Evolutionary conservation across 2,329 filamentous ascomycete genomes (phyloP).

Genomic region (Xylariaceae sp.): DNA sequence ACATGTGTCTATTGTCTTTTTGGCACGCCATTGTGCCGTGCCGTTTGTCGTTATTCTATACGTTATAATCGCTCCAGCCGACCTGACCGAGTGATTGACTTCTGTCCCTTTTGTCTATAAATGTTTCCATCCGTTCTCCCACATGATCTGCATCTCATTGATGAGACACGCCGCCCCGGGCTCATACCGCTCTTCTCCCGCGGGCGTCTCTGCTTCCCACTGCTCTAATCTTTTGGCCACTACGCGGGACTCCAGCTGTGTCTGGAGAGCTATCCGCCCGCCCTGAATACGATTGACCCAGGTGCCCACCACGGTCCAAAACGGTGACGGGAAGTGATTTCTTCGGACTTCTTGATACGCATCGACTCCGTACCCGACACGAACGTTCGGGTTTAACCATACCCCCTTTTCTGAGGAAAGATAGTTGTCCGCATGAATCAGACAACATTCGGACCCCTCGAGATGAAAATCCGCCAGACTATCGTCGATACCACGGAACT

Average conservation of each 20-base stretch:
- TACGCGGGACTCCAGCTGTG: slow-evolving; percentile 34
- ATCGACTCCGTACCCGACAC: slow-evolving; percentile 45
- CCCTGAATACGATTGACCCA: slow-evolving; percentile 34
- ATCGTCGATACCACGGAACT: slow-evolving; percentile 60
- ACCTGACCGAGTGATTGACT: not conserved
- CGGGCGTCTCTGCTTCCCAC: slow-evolving; percentile 36
- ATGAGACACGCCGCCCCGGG: slow-evolving; percentile 48
- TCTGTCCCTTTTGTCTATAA: slow-evolving; percentile 33
- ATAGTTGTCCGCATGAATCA: slow-evolving; percentile 55
- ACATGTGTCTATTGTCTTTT: not conserved
- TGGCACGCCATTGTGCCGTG: not conserved
- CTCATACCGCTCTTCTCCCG: slow-evolving; percentile 34
- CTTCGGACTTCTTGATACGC: slow-evolving; percentile 36
- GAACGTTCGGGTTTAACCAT: slow-evolving; percentile 51
- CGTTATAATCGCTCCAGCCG: not conserved
- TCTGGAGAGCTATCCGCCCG: slow-evolving; percentile 33
- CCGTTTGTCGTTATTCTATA: not conserved
- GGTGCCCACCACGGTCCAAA: slow-evolving; percentile 40
- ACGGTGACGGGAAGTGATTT: slow-evolving; percentile 39
- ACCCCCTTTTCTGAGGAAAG: slow-evolving; percentile 41
- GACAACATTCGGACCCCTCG: slow-evolving; percentile 59
- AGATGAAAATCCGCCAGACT: slow-evolving; percentile 47
- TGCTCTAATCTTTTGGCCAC: slow-evolving; percentile 38
- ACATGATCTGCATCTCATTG: slow-evolving; percentile 57
- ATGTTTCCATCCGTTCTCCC: slow-evolving; percentile 54